phyloP scores from a whole-genome alignment of 129 eudicot species.

The Escallonia rubra region DNA sequence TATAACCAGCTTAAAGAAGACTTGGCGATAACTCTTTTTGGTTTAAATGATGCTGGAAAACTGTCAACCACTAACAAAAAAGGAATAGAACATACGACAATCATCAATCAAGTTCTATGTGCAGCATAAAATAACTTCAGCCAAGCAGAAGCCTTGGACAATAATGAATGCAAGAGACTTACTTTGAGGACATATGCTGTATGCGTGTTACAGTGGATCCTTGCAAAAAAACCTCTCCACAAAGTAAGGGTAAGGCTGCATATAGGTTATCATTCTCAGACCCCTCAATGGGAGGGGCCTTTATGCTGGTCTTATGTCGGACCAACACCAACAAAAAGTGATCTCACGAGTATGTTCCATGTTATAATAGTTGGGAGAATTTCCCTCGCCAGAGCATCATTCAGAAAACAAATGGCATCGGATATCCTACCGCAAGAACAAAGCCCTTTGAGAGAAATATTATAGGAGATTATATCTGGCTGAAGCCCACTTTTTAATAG shows the following conservation, averaged over 20 bases:
- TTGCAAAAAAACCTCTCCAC: no score
- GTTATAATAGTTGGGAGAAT: conserved; percentile 60
- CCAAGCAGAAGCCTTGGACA: background rate
- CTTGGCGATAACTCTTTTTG: background rate
- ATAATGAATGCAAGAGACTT: background rate
- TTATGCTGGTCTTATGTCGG: background rate
- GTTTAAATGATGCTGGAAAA: background rate
- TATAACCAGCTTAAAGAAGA: background rate
- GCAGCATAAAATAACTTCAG: background rate
- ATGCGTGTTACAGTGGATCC: background rate
- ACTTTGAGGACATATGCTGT: background rate
- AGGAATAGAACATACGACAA: background rate
- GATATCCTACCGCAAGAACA: conserved; percentile 59
- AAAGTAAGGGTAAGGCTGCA: background rate
- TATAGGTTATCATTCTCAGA: background rate
- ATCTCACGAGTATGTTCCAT: conserved; percentile 86
- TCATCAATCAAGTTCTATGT: background rate
- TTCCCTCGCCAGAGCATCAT: conserved; percentile 53
- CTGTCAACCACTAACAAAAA: background rate
- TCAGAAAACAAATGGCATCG: conserved; percentile 50
- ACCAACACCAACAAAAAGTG: conserved; percentile 29
- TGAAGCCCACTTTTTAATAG: conserved; percentile 55
- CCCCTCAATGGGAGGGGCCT: no score
- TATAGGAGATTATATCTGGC: conserved; percentile 86
- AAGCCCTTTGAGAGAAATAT: conserved; percentile 70